A percentile compares a stretch with the other conserved stretches of the same genome.
Conservation (phyloP, 2,329 filamentous ascomycete species). For the Nemania sp. region DNA sequence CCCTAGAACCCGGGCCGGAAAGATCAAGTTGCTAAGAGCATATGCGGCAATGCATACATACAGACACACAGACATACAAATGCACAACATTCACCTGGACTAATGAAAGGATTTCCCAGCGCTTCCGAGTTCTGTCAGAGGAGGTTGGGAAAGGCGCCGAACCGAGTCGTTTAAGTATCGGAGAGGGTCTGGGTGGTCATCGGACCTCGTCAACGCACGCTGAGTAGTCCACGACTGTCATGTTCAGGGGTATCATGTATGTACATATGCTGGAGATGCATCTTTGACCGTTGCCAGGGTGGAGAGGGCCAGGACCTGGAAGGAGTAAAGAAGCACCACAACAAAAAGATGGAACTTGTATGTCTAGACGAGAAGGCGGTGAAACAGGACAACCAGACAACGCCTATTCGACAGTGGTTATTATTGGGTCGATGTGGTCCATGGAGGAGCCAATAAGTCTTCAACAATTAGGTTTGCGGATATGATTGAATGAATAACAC, state of each 20-base stretch:
- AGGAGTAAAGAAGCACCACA: conserved; percentile 18
- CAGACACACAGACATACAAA: background rate
- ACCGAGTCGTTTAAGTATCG: background rate
- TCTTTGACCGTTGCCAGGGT: conserved; percentile 1
- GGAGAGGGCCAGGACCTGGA: conserved; percentile 11
- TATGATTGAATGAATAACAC: conserved; percentile 18
- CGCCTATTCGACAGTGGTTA: background rate
- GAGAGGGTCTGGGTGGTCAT: conserved; percentile 17
- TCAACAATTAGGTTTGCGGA: background rate
- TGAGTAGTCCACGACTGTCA: conserved; percentile 25
- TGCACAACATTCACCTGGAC: conserved; percentile 18
- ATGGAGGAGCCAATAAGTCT: conserved; percentile 6
- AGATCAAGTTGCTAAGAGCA: background rate
- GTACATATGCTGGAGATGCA: conserved; percentile 13
- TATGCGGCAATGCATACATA: conserved; percentile 3
- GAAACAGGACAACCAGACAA: conserved; percentile 9
- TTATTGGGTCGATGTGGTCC: conserved; percentile 8
- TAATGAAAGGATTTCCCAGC: conserved; percentile 5
- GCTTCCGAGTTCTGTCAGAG: background rate
- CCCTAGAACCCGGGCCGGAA: background rate
- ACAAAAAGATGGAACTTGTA: conserved; percentile 3
- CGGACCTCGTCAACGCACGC: conserved; percentile 12
- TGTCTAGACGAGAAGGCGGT: conserved; percentile 14
- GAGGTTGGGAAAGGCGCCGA: conserved; percentile 1
- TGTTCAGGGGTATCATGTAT: conserved; percentile 19